Conservation (phyloP, 148 eudicot species). For the Heliosperma pusillum region DNA sequence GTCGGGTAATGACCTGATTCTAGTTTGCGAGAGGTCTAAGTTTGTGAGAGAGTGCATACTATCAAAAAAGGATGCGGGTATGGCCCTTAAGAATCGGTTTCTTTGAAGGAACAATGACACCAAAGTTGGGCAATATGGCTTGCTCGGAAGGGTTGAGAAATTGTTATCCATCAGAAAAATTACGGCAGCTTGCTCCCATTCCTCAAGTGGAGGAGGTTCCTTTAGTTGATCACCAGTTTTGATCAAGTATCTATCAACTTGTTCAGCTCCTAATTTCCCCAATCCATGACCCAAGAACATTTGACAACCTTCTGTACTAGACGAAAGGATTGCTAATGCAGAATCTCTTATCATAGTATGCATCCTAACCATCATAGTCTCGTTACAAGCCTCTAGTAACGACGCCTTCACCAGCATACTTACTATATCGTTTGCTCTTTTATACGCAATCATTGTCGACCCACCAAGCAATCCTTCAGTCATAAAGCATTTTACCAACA, state of each 20-base stretch:
- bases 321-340: constrained; percentile 28
- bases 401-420: constrained; percentile 17
- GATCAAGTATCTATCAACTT: constrained; percentile 14
- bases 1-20: constrained; percentile 30
- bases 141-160: constrained; percentile 24
- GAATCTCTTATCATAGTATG: constrained; percentile 22
- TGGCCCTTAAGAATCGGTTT: constrained; percentile 26
- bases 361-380: constrained; percentile 19
- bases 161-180: constrained; percentile 28
- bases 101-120: constrained; percentile 30
- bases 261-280: neutral
- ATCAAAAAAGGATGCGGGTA: constrained; percentile 32
- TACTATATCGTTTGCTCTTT: constrained; percentile 24
- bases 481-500: constrained; percentile 26
- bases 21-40: constrained; percentile 29
- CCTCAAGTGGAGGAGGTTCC: constrained; percentile 21
- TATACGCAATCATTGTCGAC: constrained; percentile 14
- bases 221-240: constrained; percentile 25
- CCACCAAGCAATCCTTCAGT: constrained; percentile 26
- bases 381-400: constrained; percentile 21
- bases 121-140: constrained; percentile 22
- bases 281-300: neutral
- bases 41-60: constrained; percentile 25
- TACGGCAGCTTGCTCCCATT: constrained; percentile 27
- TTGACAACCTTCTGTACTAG: constrained; percentile 11